These are phyloP conservation scores for Fragilaria crotonensis DNA, from an alignment of 108 stramenopile species.

Conservation along the genomic window DNA sequence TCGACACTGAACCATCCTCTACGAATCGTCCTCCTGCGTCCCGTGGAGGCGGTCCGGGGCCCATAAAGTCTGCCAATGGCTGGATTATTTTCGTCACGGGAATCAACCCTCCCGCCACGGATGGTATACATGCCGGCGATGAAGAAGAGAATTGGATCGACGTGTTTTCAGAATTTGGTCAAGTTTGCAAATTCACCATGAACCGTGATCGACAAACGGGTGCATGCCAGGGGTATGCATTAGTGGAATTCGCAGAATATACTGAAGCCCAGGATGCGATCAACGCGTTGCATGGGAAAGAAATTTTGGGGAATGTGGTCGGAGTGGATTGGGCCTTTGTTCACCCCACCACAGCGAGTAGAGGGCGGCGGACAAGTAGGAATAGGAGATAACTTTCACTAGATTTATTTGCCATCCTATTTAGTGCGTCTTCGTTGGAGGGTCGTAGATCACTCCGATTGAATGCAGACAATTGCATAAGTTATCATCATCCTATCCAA, in stretches of 20 bases:
- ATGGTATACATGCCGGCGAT: background rate
- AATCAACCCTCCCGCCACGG: constrained; percentile 19
- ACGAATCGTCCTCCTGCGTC: too few species aligned
- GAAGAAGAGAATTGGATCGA: constrained; percentile 9
- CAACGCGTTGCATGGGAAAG: constrained; percentile 39
- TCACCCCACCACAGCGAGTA: constrained; percentile 8
- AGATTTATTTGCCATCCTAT: background rate
- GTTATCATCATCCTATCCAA: background rate
- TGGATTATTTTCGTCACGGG: constrained; percentile 68
- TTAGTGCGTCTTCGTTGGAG: background rate
- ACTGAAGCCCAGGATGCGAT: constrained; percentile 46
- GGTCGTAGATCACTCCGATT: background rate
- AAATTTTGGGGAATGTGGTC: constrained; percentile 46
- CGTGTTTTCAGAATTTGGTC: constrained; percentile 42
- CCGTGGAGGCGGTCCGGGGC: constrained; percentile 27
- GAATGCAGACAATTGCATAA: constrained; percentile 7
- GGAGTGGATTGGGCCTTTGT: constrained; percentile 63
- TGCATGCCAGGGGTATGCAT: constrained; percentile 42
- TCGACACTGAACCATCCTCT: too few species aligned
- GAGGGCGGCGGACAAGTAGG: background rate
- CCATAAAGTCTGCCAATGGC: constrained; percentile 52
- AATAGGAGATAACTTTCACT: background rate
- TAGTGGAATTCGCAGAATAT: constrained; percentile 27
- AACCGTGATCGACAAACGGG: constrained; percentile 58
- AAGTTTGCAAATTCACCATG: constrained; percentile 41